These are phyloP conservation scores for Sclerotinia trifoliorum DNA, from an alignment of 2,329 filamentous ascomycete species.

Conservation along the genomic window DNA sequence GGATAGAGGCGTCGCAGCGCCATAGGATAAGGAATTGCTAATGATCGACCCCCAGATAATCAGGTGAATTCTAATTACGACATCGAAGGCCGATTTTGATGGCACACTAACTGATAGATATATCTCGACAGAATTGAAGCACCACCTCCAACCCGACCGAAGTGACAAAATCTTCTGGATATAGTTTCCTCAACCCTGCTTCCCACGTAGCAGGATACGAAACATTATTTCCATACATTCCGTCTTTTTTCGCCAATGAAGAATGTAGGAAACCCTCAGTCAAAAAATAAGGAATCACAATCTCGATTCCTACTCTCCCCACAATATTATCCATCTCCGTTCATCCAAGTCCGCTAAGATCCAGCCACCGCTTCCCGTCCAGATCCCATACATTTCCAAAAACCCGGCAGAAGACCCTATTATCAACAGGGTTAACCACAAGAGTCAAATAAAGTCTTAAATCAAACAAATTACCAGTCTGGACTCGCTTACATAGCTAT, in stretches of 20 bases:
- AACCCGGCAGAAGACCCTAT: slow-evolving; percentile 5
- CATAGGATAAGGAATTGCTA: neutral
- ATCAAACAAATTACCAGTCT: neutral
- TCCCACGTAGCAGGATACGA: no score
- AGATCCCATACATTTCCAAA: neutral
- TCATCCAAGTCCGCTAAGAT: neutral
- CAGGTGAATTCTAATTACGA: no score
- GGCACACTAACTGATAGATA: no score
- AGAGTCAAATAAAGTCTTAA: neutral
- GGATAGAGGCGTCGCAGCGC: neutral
- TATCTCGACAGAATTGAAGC: no score
- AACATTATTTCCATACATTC: no score
- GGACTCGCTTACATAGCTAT: no score
- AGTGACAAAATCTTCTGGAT: no score
- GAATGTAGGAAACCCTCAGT: no score
- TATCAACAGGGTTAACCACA: neutral
- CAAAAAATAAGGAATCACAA: neutral
- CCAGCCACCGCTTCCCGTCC: neutral
- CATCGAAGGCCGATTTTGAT: no score
- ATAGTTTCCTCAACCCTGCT: no score
- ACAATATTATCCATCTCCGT: neutral
- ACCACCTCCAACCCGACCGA: no score
- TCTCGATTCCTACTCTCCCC: neutral
- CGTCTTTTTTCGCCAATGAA: no score
- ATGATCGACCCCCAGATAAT: neutral